These are phyloP conservation scores for Escallonia rubra DNA, from an alignment of 129 eudicot species.

Conservation along the genomic window DNA sequence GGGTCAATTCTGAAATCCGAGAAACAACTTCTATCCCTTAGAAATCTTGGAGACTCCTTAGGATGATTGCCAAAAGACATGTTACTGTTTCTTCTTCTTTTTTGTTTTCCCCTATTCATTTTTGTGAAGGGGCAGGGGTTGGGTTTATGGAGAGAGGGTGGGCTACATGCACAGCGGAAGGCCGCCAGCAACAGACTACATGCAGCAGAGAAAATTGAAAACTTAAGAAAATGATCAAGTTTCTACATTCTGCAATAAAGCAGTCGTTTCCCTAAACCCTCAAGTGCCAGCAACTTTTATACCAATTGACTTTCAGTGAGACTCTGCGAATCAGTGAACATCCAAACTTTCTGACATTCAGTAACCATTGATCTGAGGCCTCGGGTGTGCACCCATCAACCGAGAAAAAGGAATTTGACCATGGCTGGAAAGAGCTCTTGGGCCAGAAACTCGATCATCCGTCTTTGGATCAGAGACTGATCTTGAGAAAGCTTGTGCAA, in stretches of 20 bases:
- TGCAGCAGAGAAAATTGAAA: not conserved
- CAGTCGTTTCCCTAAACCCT: not conserved
- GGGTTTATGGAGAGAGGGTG: not conserved
- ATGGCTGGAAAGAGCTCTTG: slow-evolving; percentile 57
- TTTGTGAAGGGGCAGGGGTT: too few species aligned
- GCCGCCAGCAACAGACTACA: not conserved
- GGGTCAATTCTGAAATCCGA: slow-evolving; percentile 15
- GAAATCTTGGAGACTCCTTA: not conserved
- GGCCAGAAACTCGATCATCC: slow-evolving; percentile 51
- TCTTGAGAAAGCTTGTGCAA: slow-evolving; percentile 82
- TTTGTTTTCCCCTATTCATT: not conserved
- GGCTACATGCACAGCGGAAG: slow-evolving; percentile 2
- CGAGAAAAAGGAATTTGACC: slow-evolving; percentile 82
- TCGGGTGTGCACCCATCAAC: slow-evolving; percentile 54
- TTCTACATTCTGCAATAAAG: not conserved
- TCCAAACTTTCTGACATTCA: slow-evolving; percentile 7
- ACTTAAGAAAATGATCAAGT: slow-evolving; percentile 18
- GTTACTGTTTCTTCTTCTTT: slow-evolving; percentile 15
- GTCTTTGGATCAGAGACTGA: slow-evolving; percentile 64
- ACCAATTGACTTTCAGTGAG: not conserved
- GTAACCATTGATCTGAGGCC: slow-evolving; percentile 87
- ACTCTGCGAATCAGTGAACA: not conserved
- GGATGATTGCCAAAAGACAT: slow-evolving; percentile 3
- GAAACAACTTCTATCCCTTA: slow-evolving; percentile 5
- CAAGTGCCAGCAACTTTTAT: not conserved